Conservation (phyloP, 2,329 filamentous ascomycete genomes). For the Xylariaceae sp. region DNA sequence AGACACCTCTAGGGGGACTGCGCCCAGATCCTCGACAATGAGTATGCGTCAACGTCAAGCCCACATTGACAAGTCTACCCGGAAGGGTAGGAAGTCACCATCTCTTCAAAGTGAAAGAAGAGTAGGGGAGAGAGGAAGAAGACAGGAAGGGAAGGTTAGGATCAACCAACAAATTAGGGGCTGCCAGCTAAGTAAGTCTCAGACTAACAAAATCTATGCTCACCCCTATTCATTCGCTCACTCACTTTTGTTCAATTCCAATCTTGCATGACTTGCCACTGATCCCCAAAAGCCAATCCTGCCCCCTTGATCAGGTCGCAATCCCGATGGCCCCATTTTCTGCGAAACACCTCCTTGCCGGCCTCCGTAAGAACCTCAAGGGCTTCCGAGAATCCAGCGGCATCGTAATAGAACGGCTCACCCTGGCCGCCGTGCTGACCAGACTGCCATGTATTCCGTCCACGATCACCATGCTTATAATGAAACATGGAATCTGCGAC, state of each 20-base stretch:
- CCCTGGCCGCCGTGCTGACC: slow-evolving; percentile 38
- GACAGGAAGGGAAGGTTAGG: background rate
- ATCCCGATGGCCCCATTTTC: slow-evolving; percentile 44
- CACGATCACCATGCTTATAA: slow-evolving; percentile 37
- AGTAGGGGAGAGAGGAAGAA: background rate
- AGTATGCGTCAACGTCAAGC: no score
- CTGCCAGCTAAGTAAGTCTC: background rate
- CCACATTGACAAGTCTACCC: no score
- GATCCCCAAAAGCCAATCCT: slow-evolving; percentile 38
- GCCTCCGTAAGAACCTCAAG: slow-evolving; percentile 34
- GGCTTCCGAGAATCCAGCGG: slow-evolving; percentile 33
- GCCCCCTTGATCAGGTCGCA: slow-evolving; percentile 38
- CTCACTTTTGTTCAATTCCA: slow-evolving; percentile 25
- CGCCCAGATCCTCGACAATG: no score
- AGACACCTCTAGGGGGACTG: no score
- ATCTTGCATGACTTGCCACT: slow-evolving; percentile 43
- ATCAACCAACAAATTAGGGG: background rate
- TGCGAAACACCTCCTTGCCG: slow-evolving; percentile 32
- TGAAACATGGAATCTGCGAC: slow-evolving; percentile 37
- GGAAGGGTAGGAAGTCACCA: no score
- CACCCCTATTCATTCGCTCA: background rate
- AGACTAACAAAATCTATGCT: background rate
- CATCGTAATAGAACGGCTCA: slow-evolving; percentile 40
- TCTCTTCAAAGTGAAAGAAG: background rate
- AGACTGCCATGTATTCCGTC: slow-evolving; percentile 40